Conservation (phyloP, 2,329 filamentous ascomycete genomes). For the Huntiella savannae region DNA sequence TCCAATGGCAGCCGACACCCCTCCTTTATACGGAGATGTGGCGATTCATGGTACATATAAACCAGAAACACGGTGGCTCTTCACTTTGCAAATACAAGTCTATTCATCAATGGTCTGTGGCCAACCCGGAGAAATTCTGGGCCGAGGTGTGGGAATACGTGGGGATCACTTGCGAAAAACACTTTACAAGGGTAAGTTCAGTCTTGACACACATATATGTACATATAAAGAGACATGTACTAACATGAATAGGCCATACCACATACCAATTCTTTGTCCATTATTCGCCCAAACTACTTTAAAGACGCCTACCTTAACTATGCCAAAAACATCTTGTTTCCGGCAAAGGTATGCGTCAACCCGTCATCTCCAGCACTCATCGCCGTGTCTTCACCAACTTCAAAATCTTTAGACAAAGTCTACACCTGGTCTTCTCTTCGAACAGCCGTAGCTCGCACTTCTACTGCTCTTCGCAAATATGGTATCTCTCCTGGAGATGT, state of each 20-base stretch:
- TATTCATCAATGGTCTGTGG: slow-evolving; percentile 74
- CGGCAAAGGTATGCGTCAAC: slow-evolving; percentile 35
- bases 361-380: slow-evolving; percentile 67
- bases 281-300: slow-evolving; percentile 77
- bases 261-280: slow-evolving; percentile 38
- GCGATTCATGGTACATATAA: slow-evolving; percentile 47
- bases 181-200: too few species aligned
- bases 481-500: slow-evolving; percentile 39
- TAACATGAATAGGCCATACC: slow-evolving; percentile 41
- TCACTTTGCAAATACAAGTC: slow-evolving; percentile 47
- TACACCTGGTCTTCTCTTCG: slow-evolving; percentile 54
- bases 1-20: neutral
- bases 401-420: slow-evolving; percentile 23
- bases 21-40: slow-evolving; percentile 28
- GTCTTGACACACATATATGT: too few species aligned
- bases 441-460: slow-evolving; percentile 55
- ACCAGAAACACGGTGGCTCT: slow-evolving; percentile 36
- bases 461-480: slow-evolving; percentile 46
- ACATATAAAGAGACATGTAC: too few species aligned
- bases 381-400: slow-evolving; percentile 41
- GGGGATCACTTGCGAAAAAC: slow-evolving; percentile 29
- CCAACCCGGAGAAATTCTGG: slow-evolving; percentile 63
- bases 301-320: slow-evolving; percentile 67
- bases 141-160: slow-evolving; percentile 68
- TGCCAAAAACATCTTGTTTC: slow-evolving; percentile 84